Evolutionary conservation across 2,329 filamentous ascomycete genomes (phyloP).

Genomic region (Fusarium abutilonis): DNA sequence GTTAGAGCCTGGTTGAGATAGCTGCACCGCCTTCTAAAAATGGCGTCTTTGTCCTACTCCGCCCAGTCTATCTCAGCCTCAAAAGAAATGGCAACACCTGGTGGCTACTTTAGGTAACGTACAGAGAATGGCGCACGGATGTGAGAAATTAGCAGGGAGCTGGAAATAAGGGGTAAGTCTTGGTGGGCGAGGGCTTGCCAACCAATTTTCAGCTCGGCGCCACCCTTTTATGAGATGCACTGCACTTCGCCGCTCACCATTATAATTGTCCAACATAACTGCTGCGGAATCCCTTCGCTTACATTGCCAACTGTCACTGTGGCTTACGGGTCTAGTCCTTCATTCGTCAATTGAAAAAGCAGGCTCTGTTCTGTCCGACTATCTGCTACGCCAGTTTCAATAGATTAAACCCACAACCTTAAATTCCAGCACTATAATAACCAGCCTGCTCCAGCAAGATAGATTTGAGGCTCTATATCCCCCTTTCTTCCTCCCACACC

Average conservation of each 20-base stretch:
- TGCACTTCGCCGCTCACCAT: not conserved
- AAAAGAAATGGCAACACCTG: not conserved
- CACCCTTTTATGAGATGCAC: not conserved
- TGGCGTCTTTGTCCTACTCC: not conserved
- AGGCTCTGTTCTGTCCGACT: not conserved
- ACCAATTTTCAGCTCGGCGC: slow-evolving; percentile 24
- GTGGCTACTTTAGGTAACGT: not conserved
- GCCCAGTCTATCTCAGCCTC: slow-evolving; percentile 3
- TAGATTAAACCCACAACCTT: not conserved
- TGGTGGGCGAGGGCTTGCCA: not conserved
- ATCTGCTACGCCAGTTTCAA: not conserved
- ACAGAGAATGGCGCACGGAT: not conserved
- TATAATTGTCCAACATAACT: not conserved
- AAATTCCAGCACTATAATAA: not conserved
- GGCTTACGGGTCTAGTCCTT: not conserved
- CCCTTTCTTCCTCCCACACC: not conserved
- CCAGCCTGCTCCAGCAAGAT: fast-evolving
- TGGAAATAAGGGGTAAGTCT: not conserved
- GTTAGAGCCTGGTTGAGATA: too few relatives aligned
- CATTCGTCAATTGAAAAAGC: slow-evolving; percentile 11
- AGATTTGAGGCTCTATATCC: not conserved
- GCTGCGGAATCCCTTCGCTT: not conserved
- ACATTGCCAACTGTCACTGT: not conserved
- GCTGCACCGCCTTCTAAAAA: not conserved
- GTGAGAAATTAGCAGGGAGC: slow-evolving; percentile 23